These are phyloP conservation scores for Cymbidium sinense DNA, from an alignment of 106 monocot genomes.

Conservation along the genomic window DNA sequence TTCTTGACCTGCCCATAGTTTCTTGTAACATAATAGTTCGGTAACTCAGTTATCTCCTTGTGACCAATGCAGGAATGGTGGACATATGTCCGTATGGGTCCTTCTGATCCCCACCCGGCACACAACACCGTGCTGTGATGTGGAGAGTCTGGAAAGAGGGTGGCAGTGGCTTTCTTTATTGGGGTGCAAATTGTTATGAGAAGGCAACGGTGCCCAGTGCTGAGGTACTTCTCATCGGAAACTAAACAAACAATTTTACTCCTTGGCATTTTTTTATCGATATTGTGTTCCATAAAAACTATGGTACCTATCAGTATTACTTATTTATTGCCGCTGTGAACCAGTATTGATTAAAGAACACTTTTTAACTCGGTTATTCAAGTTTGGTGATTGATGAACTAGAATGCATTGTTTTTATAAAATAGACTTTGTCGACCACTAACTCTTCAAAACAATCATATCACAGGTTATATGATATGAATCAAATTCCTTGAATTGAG, in stretches of 20 bases:
- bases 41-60: too few relatives aligned
- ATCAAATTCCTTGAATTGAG: too few relatives aligned
- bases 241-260: neutral
- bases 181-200: constrained; percentile 98
- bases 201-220: constrained; percentile 73
- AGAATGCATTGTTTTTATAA: neutral
- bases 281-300: neutral
- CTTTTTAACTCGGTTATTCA: neutral
- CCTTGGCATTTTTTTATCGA: neutral
- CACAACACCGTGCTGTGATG: constrained; percentile 96
- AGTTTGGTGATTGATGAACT: neutral
- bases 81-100: constrained; percentile 99
- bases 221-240: constrained; percentile 46
- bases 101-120: constrained; percentile 95
- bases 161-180: constrained; percentile 92
- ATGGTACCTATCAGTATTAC: neutral
- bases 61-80: constrained; percentile 99
- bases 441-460: neutral
- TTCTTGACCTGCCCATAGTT: neutral
- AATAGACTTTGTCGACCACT: neutral
- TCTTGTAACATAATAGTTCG: neutral
- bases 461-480: neutral
- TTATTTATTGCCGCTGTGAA: neutral
- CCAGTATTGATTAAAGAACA: neutral
- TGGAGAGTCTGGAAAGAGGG: constrained; percentile 99